A percentile compares a stretch with the other conserved stretches of the same genome.
phyloP scores from a whole-genome alignment of 208 protist species.

The Leishmania gerbilli region DNA sequence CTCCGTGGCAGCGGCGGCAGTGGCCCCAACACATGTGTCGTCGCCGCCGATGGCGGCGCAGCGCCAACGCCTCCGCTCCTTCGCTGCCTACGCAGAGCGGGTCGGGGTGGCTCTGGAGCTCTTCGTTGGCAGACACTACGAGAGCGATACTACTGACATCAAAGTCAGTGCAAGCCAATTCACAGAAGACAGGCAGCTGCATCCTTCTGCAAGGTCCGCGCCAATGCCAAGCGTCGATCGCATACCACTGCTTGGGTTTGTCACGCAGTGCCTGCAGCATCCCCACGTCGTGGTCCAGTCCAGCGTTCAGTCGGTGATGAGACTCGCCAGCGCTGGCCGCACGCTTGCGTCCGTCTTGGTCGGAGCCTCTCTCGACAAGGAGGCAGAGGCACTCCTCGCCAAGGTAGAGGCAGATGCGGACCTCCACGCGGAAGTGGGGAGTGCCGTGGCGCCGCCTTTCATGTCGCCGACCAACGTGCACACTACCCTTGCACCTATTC shows the following conservation, averaged over 20 bases:
- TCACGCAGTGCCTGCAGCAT: slow-evolving; percentile 14
- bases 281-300: slow-evolving; percentile 10
- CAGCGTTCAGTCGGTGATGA: neutral
- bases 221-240: neutral
- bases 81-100: slow-evolving; percentile 31
- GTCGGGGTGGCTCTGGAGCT: slow-evolving; percentile 25
- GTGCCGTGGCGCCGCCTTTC: neutral
- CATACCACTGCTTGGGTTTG: neutral
- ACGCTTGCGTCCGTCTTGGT: slow-evolving; percentile 14
- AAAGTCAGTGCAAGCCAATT: neutral
- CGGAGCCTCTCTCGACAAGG: slow-evolving; percentile 6
- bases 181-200: neutral
- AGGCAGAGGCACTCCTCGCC: slow-evolving; percentile 13
- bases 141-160: neutral
- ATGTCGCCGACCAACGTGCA: neutral
- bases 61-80: slow-evolving; percentile 13
- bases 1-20: neutral
- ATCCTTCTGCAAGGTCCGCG: neutral
- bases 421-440: neutral
- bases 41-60: neutral
- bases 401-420: neutral
- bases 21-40: neutral
- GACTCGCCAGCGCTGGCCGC: neutral
- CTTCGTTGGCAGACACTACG: slow-evolving; percentile 2
- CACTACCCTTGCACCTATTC: neutral